These are phyloP conservation scores for Pichia manshurica DNA, from an alignment of 805 yeast genomes.

Conservation along the genomic window DNA sequence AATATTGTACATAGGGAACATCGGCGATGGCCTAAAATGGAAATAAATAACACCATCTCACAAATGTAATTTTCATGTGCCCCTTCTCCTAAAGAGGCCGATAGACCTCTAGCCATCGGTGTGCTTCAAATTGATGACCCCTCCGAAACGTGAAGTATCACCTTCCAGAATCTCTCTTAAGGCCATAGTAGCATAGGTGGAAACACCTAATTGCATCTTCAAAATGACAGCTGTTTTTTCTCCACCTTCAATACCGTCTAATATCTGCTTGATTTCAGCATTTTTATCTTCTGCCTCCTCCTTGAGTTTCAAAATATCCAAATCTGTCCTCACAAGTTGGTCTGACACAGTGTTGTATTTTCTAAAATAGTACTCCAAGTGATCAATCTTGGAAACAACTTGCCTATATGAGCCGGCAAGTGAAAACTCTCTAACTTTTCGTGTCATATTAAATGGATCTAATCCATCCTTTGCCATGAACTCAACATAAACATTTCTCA, in stretches of 20 bases:
- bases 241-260: constrained; percentile 35
- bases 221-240: constrained; percentile 64
- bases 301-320: constrained; percentile 42
- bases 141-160: constrained; percentile 44
- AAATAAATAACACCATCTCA: neutral
- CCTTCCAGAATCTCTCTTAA: constrained; percentile 82
- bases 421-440: constrained; percentile 84
- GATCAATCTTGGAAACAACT: constrained; percentile 59
- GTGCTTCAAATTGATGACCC: constrained; percentile 20
- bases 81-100: no score
- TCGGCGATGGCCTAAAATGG: neutral
- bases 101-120: neutral
- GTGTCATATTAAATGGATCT: constrained; percentile 78
- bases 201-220: constrained; percentile 70
- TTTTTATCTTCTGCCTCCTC: constrained; percentile 16
- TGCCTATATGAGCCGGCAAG: constrained; percentile 85
- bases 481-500: constrained; percentile 57
- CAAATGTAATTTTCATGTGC: no score
- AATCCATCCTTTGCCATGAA: constrained; percentile 77
- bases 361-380: constrained; percentile 56
- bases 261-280: constrained; percentile 22
- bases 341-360: constrained; percentile 60
- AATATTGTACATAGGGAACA: neutral
- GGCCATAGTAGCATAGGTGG: constrained; percentile 98
- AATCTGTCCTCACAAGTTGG: constrained; percentile 75